phyloP scores from a whole-genome alignment of 2,329 filamentous ascomycete genomes.

The Aaosphaeria arxii region DNA sequence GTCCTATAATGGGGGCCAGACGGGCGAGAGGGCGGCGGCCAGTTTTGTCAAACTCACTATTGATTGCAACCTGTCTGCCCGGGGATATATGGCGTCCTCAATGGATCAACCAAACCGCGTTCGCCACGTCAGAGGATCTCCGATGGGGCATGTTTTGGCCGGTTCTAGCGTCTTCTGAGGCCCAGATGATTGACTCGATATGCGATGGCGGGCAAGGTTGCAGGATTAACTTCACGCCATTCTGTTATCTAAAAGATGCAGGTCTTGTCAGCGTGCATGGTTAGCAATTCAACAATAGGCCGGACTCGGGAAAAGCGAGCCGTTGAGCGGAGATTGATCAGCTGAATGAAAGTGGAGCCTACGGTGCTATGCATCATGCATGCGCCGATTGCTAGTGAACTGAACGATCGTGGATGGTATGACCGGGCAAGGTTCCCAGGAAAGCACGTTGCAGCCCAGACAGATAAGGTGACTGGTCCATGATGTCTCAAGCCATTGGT shows the following conservation, averaged over 20 bases:
- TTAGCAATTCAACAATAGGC: slow-evolving; percentile 40
- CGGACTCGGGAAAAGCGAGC: slow-evolving; percentile 36
- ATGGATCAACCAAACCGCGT: slow-evolving; percentile 43
- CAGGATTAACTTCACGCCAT: slow-evolving; percentile 43
- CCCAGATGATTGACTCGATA: slow-evolving; percentile 44
- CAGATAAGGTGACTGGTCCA: slow-evolving; percentile 50
- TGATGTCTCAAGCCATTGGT: slow-evolving; percentile 30
- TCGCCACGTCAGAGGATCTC: slow-evolving; percentile 54
- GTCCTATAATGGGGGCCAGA: slow-evolving; percentile 22
- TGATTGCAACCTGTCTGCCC: slow-evolving; percentile 39
- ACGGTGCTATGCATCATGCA: slow-evolving; percentile 39
- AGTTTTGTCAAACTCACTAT: slow-evolving; percentile 34
- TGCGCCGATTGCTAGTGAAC: slow-evolving; percentile 33
- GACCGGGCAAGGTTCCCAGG: slow-evolving; percentile 32
- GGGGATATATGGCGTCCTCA: slow-evolving; percentile 31
- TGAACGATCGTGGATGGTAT: slow-evolving; percentile 32
- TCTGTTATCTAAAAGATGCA: slow-evolving; percentile 39
- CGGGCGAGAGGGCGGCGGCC: slow-evolving; percentile 24
- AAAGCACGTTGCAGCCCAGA: slow-evolving; percentile 38
- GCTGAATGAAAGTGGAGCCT: slow-evolving; percentile 33
- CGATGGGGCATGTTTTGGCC: slow-evolving; percentile 47
- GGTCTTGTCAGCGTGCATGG: slow-evolving; percentile 41
- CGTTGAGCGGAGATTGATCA: slow-evolving; percentile 39
- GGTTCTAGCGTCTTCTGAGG: slow-evolving; percentile 44
- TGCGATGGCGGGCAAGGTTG: slow-evolving; percentile 42